phyloP scores from a whole-genome alignment of 23 red algal genomes.

The Agarophyton chilense region DNA sequence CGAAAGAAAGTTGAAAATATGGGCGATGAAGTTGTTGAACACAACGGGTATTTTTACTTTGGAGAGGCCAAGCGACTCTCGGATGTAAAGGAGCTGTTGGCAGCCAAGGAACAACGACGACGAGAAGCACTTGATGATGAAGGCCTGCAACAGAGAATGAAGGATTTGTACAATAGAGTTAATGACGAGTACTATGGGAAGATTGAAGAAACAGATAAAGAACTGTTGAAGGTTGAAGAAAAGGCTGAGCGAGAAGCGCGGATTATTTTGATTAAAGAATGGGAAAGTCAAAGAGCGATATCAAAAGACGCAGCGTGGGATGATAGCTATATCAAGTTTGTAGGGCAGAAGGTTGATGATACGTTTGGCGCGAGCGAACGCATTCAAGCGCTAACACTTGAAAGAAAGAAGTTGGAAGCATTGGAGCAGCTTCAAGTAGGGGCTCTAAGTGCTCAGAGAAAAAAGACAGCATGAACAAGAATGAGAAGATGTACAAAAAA shows the following conservation, averaged over 20 bases:
- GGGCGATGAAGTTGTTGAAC: constrained; percentile 25
- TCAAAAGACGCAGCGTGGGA: constrained; percentile 45
- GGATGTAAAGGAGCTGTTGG: constrained; percentile 39
- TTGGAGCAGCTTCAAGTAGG: constrained; percentile 45
- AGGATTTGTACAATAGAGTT: neutral
- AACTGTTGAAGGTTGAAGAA: constrained; percentile 14
- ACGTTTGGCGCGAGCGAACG: neutral
- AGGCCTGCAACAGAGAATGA: constrained; percentile 21
- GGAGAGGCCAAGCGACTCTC: constrained; percentile 43
- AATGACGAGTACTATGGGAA: constrained; percentile 46
- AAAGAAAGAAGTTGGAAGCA: constrained; percentile 60
- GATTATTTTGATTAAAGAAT: constrained; percentile 9
- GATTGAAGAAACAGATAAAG: constrained; percentile 1
- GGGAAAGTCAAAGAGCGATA: constrained; percentile 7
- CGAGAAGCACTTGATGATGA: constrained; percentile 19
- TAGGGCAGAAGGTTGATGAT: constrained; percentile 35
- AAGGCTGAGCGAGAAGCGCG: constrained; percentile 30
- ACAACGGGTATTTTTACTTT: constrained; percentile 68
- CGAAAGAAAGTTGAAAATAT: neutral
- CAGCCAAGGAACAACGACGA: neutral
- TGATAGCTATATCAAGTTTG: constrained; percentile 49
- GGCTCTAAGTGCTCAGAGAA: neutral
- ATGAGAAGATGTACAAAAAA: neutral
- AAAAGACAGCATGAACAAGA: neutral
- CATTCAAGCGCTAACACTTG: constrained; percentile 28